phyloP scores from a whole-genome alignment of 2,329 filamentous ascomycete genomes.

The Thielaviopsis euricoi region DNA sequence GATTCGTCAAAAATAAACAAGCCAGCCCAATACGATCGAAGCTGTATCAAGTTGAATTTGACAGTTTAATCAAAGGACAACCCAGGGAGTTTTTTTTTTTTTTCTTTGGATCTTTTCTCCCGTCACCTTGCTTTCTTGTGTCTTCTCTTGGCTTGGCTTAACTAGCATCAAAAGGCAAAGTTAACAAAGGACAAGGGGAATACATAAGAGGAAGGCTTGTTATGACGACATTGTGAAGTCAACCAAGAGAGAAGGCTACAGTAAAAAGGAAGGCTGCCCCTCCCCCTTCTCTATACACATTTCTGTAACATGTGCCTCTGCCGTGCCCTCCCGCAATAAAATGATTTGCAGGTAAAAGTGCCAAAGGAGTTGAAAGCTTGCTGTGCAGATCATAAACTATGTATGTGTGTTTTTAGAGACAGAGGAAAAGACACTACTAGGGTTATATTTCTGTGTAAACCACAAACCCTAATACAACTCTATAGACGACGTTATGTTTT shows the following conservation, averaged over 20 bases:
- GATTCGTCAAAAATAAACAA: not conserved
- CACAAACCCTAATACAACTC: not conserved
- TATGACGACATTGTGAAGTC: not conserved
- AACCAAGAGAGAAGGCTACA: not conserved
- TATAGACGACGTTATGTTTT: not conserved
- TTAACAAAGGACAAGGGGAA: not conserved
- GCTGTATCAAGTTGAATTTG: not conserved
- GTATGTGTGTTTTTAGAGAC: not conserved
- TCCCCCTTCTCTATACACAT: not conserved
- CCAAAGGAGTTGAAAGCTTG: not conserved
- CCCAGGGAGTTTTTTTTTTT: not conserved
- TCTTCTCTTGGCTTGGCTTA: not conserved
- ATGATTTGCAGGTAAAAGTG: not conserved
- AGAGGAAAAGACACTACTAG: no score
- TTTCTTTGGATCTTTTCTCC: not conserved
- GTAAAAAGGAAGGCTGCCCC: no score
- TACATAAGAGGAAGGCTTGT: not conserved
- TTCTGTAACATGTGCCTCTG: not conserved
- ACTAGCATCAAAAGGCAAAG: not conserved
- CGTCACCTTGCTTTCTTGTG: no score
- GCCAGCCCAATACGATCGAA: not conserved
- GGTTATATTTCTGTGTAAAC: not conserved
- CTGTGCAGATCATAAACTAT: not conserved
- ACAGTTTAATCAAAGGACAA: not conserved
- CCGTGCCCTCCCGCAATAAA: not conserved